Evolutionary conservation across 2,329 filamentous ascomycete species (phyloP).

Genomic region (Tolypocladium nubicola): DNA sequence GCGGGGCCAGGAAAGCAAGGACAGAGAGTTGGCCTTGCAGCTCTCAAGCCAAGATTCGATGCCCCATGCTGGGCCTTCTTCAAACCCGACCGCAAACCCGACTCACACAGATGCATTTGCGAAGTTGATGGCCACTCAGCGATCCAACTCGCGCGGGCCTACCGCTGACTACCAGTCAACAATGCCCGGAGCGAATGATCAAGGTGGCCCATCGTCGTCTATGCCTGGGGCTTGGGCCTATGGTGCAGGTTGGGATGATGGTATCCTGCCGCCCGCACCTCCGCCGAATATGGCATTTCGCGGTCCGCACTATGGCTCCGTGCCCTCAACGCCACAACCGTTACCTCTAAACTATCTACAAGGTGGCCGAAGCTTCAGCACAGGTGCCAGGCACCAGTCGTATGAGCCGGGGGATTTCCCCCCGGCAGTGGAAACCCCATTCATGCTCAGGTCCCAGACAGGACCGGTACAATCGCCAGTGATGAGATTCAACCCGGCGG

Average conservation of each 20-base stretch:
- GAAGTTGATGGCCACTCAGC: constrained; percentile 6
- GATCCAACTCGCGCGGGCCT: constrained; percentile 3
- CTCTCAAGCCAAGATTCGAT: constrained; percentile 14
- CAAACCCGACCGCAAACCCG: neutral
- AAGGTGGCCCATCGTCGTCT: neutral
- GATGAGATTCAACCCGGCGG: neutral
- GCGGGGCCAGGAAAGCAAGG: constrained; percentile 15
- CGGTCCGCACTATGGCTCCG: neutral
- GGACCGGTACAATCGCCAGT: neutral
- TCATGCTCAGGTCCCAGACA: neutral
- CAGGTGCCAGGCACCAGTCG: neutral
- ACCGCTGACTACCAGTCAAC: neutral
- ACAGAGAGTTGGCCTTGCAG: constrained; percentile 16
- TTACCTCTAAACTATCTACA: neutral
- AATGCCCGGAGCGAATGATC: neutral
- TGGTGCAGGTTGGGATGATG: constrained; percentile 8
- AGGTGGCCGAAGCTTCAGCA: neutral
- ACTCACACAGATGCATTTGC: constrained; percentile 4
- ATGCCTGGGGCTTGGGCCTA: neutral
- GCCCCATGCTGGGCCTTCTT: neutral
- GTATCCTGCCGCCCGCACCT: neutral
- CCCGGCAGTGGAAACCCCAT: neutral
- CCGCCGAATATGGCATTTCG: neutral
- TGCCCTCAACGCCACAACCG: neutral
- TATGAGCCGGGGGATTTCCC: neutral